Evolutionary conservation across 78 protist species (phyloP), one percentile per base, ranked within the genome.

Genomic region (Trichosphaerium sp.): DNA sequence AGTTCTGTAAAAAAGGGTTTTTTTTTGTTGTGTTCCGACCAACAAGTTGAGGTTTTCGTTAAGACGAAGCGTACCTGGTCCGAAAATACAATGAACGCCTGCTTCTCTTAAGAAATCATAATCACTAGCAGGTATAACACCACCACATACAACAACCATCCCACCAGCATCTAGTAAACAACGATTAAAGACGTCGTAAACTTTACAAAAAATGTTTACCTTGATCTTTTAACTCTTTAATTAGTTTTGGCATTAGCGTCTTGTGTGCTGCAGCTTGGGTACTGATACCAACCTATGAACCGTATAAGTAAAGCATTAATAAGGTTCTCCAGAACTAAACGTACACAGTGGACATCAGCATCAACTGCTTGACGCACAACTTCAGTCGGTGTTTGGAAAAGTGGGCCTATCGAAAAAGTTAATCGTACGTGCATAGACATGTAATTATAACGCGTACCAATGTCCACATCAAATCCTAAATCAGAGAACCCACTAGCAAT

Each of bases 61-160:
- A n/a, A n/a, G n/a, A n/a, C n/a, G n/a, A n/a, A n/a, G n/a, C n/a
- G 90, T 80, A 59, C 98, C 96, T 1, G 98, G 96, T 4, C 97
- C 99, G 34, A 94, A 96, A 74, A 96, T 58, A 34, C 57, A 66
- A 4, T 37, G 37, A 26, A 81, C 97, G 35, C 99, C 99, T 4
- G 78, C 72, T 26, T 87, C 58, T 42, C 69, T 66, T 32, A 96
- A 84, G 66, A 71, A 67, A 3, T 85, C 83, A 65, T 96, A 92
- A 63, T 96, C 99, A 41, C 79, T 85, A 8, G 69, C 79, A 18
- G 96, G 97, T 40, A 94, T 94, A 52, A 94, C 98, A 14, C 98
- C 98, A 14, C 98, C 98, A 39, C 65, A 57, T 44, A 95, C 72
- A 31, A 95, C 88, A 47, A 85, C 11, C 8, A 90, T 85, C 31